phyloP scores from a whole-genome alignment of 805 yeast species.

The Saccharomycopsis sp. region DNA sequence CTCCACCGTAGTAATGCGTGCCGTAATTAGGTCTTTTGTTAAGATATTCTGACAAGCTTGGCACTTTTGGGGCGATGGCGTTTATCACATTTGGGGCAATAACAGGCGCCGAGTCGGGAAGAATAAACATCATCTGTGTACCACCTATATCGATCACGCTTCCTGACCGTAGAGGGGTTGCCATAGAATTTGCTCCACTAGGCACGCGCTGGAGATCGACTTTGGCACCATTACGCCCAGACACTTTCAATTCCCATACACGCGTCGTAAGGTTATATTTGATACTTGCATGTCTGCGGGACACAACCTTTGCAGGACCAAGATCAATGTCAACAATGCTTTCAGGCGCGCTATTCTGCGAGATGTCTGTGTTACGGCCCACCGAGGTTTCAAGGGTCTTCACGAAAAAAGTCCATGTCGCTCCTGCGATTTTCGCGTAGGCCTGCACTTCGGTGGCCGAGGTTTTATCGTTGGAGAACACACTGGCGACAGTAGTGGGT shows the following conservation, averaged over 20 bases:
- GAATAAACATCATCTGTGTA: constrained; percentile 96
- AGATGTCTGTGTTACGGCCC: constrained; percentile 68
- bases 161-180: constrained; percentile 71
- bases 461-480: constrained; percentile 67
- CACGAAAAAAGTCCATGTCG: constrained; percentile 90
- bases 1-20: constrained; percentile 22
- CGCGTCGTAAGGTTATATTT: constrained; percentile 68
- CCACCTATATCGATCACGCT: constrained; percentile 92
- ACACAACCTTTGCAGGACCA: constrained; percentile 97
- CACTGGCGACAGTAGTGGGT: constrained; percentile 64
- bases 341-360: constrained; percentile 19
- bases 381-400: constrained; percentile 67
- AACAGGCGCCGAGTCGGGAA: constrained; percentile 81
- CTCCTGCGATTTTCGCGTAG: constrained; percentile 92
- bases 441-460: constrained; percentile 81
- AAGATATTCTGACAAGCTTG: constrained; percentile 22
- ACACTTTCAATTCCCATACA: constrained; percentile 77
- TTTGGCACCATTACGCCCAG: constrained; percentile 91
- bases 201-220: constrained; percentile 56
- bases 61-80: constrained; percentile 30
- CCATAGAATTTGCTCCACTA: constrained; percentile 37
- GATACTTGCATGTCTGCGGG: constrained; percentile 83
- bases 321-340: constrained; percentile 67
- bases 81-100: constrained; percentile 39
- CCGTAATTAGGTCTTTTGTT: constrained; percentile 21